Conservation (phyloP, 1,284 basidiomycete genomes). For the Fomitopsis pinicola region DNA sequence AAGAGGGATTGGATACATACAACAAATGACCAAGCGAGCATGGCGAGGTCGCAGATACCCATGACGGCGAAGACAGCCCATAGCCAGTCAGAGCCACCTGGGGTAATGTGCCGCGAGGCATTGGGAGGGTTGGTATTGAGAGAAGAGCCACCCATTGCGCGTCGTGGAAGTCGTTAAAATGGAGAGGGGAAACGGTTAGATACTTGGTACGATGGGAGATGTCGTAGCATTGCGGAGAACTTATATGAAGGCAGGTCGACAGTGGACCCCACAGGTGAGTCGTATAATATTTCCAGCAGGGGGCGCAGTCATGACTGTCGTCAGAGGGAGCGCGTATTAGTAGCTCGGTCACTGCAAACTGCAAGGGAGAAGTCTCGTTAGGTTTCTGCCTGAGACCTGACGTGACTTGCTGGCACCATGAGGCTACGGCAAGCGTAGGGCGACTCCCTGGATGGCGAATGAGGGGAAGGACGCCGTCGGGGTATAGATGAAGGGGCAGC, state of each 20-base stretch:
- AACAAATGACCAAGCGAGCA: slow-evolving; percentile 36
- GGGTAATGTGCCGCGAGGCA: slow-evolving; percentile 35
- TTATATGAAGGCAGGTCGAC: not conserved
- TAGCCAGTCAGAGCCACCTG: slow-evolving; percentile 44
- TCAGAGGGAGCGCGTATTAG: not conserved
- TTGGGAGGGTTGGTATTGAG: slow-evolving; percentile 34
- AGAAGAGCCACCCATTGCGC: slow-evolving; percentile 13
- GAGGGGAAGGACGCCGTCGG: no score
- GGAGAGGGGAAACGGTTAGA: not conserved
- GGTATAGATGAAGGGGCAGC: not conserved
- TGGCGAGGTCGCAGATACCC: slow-evolving; percentile 33
- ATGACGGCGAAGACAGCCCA: slow-evolving; percentile 54
- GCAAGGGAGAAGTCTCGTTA: not conserved
- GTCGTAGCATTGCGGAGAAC: not conserved
- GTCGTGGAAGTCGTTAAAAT: slow-evolving; percentile 1
- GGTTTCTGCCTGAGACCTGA: not conserved
- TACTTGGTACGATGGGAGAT: not conserved
- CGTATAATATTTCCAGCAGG: not conserved
- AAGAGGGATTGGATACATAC: slow-evolving; percentile 15
- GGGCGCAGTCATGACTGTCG: not conserved
- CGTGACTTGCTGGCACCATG: not conserved
- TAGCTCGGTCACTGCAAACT: no score
- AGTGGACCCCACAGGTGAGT: not conserved
- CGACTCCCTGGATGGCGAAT: no score
- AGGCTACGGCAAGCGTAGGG: no score